Percentiles rank a stretch among this genome's conserved stretches.
Evolutionary conservation across 129 eudicot genomes (phyloP).

Genomic region (Escallonia herrerae): DNA sequence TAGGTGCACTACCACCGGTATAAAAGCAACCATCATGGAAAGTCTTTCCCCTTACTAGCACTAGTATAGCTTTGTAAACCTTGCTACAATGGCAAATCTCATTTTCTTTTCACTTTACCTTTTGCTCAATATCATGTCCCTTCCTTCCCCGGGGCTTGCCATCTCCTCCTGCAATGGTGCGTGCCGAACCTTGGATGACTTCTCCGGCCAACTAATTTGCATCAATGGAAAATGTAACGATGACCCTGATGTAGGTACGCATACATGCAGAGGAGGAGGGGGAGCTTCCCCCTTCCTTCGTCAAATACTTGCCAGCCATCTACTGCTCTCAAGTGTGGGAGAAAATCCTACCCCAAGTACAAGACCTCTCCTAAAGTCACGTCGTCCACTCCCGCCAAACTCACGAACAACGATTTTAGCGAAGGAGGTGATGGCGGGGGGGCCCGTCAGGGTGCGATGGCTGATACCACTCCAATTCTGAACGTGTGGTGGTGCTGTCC

Average conservation of each 20-base stretch:
- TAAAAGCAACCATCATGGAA: no score
- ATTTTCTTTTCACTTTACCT: neutral
- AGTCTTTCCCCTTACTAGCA: no score
- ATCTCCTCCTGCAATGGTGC: constrained; percentile 29
- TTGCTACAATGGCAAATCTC: constrained; percentile 15
- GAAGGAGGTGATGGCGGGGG: constrained; percentile 32
- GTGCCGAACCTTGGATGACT: constrained; percentile 27
- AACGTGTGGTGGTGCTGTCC: constrained; percentile 27
- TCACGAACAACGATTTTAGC: constrained; percentile 21
- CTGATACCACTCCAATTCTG: constrained; percentile 7
- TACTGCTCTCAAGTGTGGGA: constrained; percentile 2
- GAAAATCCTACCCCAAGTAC: constrained; percentile 22
- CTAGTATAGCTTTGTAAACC: no score
- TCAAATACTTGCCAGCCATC: constrained; percentile 1
- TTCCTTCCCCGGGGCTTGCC: constrained; percentile 3
- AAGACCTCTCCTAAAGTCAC: constrained; percentile 36
- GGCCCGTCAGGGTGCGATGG: constrained; percentile 28
- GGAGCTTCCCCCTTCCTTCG: neutral
- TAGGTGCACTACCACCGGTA: no score
- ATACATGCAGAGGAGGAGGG: constrained; percentile 7
- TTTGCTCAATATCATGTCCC: neutral
- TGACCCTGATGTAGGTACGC: constrained; percentile 30
- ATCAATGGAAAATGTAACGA: constrained; percentile 23
- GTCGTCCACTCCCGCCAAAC: constrained; percentile 22
- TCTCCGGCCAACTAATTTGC: constrained; percentile 28